Conservation (phyloP, 2,329 filamentous ascomycete species). For the Domatiomyces globalis region DNA sequence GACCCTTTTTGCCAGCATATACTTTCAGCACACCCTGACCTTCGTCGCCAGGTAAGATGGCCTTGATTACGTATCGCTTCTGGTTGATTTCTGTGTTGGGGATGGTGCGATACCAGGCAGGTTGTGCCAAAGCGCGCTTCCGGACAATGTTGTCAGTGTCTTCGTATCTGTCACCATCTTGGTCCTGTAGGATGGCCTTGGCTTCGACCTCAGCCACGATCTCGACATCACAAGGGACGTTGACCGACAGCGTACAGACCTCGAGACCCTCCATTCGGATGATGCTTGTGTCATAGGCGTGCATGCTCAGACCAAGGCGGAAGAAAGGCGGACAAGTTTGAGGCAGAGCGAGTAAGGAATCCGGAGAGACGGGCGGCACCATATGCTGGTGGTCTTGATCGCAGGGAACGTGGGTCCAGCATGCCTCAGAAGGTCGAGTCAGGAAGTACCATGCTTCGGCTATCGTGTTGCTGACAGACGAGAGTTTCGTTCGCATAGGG, state of each 20-base stretch:
- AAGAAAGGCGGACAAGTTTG: conserved; percentile 81
- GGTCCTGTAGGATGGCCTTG: conserved; percentile 62
- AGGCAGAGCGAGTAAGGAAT: conserved; percentile 73
- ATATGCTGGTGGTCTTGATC: conserved; percentile 83
- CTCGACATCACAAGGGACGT: conserved; percentile 79
- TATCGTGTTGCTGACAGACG: conserved; percentile 50
- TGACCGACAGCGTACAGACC: conserved; percentile 77
- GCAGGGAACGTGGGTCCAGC: conserved; percentile 89
- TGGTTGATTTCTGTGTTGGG: conserved; percentile 25
- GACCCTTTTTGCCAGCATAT: conserved; percentile 82
- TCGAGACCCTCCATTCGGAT: conserved; percentile 81
- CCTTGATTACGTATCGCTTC: conserved; percentile 90
- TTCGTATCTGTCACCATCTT: conserved; percentile 85
- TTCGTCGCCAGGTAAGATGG: conserved; percentile 78
- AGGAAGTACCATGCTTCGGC: conserved; percentile 93
- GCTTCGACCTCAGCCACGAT: conserved; percentile 86
- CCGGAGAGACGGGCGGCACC: conserved; percentile 71
- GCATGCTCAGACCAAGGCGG: conserved; percentile 62
- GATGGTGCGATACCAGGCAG: conserved; percentile 67
- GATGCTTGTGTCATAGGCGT: conserved; percentile 81
- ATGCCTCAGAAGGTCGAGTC: conserved; percentile 72
- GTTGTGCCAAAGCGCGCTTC: conserved; percentile 78
- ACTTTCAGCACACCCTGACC: conserved; percentile 76
- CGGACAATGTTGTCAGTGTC: conserved; percentile 64
- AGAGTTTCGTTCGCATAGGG: conserved; percentile 64